Base-by-base conservation (phyloP, 768 basidiomycete genomes). In the Crassisporium funariophilum region DNA sequence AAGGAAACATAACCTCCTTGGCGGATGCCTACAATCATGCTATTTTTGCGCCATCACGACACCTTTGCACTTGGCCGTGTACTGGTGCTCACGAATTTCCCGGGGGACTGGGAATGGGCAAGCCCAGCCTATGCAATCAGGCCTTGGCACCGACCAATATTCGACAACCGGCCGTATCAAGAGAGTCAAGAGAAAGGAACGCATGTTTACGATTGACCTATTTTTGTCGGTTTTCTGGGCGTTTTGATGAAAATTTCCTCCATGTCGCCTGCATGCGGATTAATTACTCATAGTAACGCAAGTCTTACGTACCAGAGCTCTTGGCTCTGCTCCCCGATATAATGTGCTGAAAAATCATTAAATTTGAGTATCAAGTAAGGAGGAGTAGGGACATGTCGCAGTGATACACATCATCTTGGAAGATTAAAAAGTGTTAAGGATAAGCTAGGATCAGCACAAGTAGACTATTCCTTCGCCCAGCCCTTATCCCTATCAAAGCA, bases 91-190 rank as follows among this genome's bases (percentile, higher is more conserved):
- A n/a, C n/a, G n/a, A 44, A 45, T 24, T 46, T 42, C 33, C 41
- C 46, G n/a, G n/a, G n/a, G n/a, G n/a, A n/a, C n/a, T n/a, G n/a
- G n/a, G n/a, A n/a, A n/a, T n/a, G n/a, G n/a, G n/a, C n/a, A n/a
- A n/a, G n/a, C n/a, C 46, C 35, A 25, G 27, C 36, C 27, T 13
- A 23, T 20, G 24, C 24, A 39, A 16, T 40, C 41, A 24, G 37
- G 17, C 35, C 54, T 59, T 59, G 55, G 55, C 55, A 53, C 53
- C 57, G 48, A 54, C 52, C 54, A 56, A 48, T 54, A 42, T 50
- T 54, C 52, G 52, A 56, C 55, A 56, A 59, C 53, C 55, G 51
- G 50, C 58, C 58, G 55, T 45, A 56, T 54, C 58, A 59, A 53
- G 55, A 44, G 53, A 48, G 46, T 39, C 17, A 23, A 44, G 50